Base-by-base conservation (phyloP, 257 asterid species). In the Paulownia fortunei region DNA sequence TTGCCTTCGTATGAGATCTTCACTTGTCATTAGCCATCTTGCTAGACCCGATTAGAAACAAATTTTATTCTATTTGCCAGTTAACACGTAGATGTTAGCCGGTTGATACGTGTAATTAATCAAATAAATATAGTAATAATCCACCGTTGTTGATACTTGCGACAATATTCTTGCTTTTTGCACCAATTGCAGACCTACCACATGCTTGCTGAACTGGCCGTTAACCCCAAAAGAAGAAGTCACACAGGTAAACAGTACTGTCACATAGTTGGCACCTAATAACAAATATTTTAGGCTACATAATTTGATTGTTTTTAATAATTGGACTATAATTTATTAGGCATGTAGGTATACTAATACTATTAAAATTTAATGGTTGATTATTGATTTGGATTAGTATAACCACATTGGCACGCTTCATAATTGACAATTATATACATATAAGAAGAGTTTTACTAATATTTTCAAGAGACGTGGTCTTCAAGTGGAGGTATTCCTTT, bases 391-490 rank as follows among this genome's bases (percentile, higher is more conserved):
- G 63, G 63, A 24, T 21, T 23, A 6, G 7, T 6, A 59, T 37
- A 55, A 44, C 34, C 18, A 56, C 30, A 61, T 69, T 39, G 63
- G 70, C 70, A 77, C 71, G 71, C 58, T 37, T 36, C 44, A 24
- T 32, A 39, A n/a, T 64, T 30, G 23, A 60, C 36, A 30, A 74
- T 30, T 6, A 47, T 75, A 0, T 0, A 3, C 0, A 0, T n/a
- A 26, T 2, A 2, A 6, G 13, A 15, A 6, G 19, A 21, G 2
- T 47, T 47, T 18, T 32, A 6, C 18, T 73, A 27, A 74, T 37
- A 46, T 27, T 44, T 61, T 26, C 34, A 74, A 30, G 69, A 58
- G 72, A 18, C 52, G 26, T 73, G 44, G 70, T 59, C 44, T 72
- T 56, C 68, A 36, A 55, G 42, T 3, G 39, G 41, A 37, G 13